These are phyloP conservation scores for Colletotrichum camelliae DNA, from an alignment of 2,329 filamentous ascomycete genomes.

Conservation along the genomic window DNA sequence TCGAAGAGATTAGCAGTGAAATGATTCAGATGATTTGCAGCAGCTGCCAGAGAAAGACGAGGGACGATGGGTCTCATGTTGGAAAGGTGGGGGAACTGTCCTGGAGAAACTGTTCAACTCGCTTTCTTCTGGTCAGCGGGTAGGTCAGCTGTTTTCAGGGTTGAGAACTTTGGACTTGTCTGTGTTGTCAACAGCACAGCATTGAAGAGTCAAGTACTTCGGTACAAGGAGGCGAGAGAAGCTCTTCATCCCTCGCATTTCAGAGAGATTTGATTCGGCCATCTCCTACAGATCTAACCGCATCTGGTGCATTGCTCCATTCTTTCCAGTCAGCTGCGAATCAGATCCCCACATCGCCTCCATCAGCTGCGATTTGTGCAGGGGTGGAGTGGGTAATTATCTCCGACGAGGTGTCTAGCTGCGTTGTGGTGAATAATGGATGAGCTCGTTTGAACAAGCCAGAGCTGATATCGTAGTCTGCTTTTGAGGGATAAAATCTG, in stretches of 20 bases:
- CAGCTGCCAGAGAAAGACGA: neutral
- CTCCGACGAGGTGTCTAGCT: neutral
- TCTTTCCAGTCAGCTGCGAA: neutral
- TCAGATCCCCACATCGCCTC: neutral
- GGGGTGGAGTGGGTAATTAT: neutral
- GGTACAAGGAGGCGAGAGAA: neutral
- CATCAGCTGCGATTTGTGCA: neutral
- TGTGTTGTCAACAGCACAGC: neutral
- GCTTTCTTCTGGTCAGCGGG: neutral
- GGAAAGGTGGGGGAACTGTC: neutral
- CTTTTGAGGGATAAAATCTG: neutral
- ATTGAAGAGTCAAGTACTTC: neutral
- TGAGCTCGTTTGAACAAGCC: neutral
- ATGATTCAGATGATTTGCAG: neutral
- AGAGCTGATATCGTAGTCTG: neutral
- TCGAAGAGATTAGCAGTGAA: neutral
- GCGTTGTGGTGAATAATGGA: neutral
- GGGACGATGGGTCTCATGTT: neutral
- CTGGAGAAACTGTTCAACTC: neutral
- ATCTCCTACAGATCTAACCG: neutral
- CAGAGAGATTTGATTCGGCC: neutral
- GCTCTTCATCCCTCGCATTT: neutral
- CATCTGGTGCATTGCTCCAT: neutral
- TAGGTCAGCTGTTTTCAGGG: neutral
- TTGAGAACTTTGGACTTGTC: neutral